Percentiles rank a stretch among this genome's conserved stretches.
Evolutionary conservation across 352 stramenopile genomes (phyloP).

Genomic region (Phytophthora meadii): DNA sequence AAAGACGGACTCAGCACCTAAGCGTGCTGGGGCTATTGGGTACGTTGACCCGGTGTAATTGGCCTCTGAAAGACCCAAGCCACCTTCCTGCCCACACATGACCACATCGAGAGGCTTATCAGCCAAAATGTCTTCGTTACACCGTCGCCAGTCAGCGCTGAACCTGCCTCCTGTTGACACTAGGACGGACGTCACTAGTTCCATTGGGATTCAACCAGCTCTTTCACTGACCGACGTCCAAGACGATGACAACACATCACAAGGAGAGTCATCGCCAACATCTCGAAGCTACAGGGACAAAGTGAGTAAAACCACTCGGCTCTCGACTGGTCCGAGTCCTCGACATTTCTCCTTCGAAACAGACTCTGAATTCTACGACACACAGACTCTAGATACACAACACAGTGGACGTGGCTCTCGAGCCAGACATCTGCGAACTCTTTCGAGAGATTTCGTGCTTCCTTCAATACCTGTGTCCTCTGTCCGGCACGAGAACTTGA

Average conservation of each 20-base stretch:
- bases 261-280: slow-evolving; percentile 39
- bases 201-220: slow-evolving; percentile 14
- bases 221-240: slow-evolving; percentile 24
- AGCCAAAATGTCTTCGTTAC: slow-evolving; percentile 50
- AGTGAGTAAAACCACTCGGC: slow-evolving; percentile 12
- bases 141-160: slow-evolving; percentile 53
- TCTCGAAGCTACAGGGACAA: slow-evolving; percentile 33
- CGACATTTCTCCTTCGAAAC: slow-evolving; percentile 17
- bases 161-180: slow-evolving; percentile 29
- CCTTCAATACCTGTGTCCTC: slow-evolving; percentile 46
- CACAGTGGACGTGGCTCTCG: slow-evolving; percentile 34
- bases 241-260: slow-evolving; percentile 26
- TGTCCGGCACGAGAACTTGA: slow-evolving; percentile 67
- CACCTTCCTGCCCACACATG: slow-evolving; percentile 28
- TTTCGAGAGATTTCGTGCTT: slow-evolving; percentile 68
- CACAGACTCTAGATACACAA: slow-evolving; percentile 23
- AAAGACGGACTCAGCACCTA: slow-evolving; percentile 30
- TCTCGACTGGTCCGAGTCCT: slow-evolving; percentile 3
- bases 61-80: slow-evolving; percentile 23
- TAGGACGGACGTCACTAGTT: neutral
- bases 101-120: slow-evolving; percentile 34
- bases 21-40: slow-evolving; percentile 20
- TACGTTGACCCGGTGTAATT: slow-evolving; percentile 25
- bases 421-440: slow-evolving; percentile 41
- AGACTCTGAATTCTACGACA: slow-evolving; percentile 19